phyloP scores from a whole-genome alignment of 2,329 filamentous ascomycete genomes.

The Podosphaera xanthii region DNA sequence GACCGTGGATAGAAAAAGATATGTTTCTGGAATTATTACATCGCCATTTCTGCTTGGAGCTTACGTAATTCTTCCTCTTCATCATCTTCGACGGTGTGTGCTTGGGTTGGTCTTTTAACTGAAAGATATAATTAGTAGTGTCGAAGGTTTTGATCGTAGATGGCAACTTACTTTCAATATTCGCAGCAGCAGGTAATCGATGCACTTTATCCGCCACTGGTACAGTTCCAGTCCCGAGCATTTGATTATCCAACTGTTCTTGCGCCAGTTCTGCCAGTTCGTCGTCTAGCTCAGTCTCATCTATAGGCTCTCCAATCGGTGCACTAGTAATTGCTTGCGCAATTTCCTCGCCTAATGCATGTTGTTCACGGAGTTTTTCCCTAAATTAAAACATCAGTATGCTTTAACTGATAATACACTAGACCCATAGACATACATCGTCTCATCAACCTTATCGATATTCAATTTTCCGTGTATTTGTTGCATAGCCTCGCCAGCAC shows the following conservation, averaged over 20 bases:
- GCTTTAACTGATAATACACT: slow-evolving; percentile 3
- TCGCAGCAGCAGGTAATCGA: slow-evolving; percentile 51
- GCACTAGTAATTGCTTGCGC: slow-evolving; percentile 59
- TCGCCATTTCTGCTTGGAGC: slow-evolving; percentile 91
- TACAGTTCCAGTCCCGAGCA: slow-evolving; percentile 71
- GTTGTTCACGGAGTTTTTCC: slow-evolving; percentile 80
- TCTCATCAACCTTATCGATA: slow-evolving; percentile 82
- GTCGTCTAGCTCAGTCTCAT: slow-evolving; percentile 68
- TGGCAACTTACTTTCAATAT: slow-evolving; percentile 47
- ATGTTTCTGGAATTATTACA: slow-evolving; percentile 26
- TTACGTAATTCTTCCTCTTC: slow-evolving; percentile 88
- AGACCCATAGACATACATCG: slow-evolving; percentile 43
- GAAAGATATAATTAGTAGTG: background rate
- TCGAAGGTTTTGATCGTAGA: too few relatives aligned
- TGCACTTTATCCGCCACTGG: slow-evolving; percentile 61
- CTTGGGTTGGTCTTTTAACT: slow-evolving; percentile 29
- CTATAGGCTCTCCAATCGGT: slow-evolving; percentile 43
- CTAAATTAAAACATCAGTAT: slow-evolving; percentile 25
- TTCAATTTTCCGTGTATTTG: slow-evolving; percentile 77
- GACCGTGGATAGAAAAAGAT: too few relatives aligned
- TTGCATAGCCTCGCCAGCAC: slow-evolving; percentile 75
- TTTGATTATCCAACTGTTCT: slow-evolving; percentile 77
- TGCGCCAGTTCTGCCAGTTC: slow-evolving; percentile 78
- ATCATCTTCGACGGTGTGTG: slow-evolving; percentile 55
- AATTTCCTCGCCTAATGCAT: slow-evolving; percentile 84